These are phyloP conservation scores for Leishmania arabica DNA, from an alignment of 208 protist species.

Conservation along the genomic window DNA sequence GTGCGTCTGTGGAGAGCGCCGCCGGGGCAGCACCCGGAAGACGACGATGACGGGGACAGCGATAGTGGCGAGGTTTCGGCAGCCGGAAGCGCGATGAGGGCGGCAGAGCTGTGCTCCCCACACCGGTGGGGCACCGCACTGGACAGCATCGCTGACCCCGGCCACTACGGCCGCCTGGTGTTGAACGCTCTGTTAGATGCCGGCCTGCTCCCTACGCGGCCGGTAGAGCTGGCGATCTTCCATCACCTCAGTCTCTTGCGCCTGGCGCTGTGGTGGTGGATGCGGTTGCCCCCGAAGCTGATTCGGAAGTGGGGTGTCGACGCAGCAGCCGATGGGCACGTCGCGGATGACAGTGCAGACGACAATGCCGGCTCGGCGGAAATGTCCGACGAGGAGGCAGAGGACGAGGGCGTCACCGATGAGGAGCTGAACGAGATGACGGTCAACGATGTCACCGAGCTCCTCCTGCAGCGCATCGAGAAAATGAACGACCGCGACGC, in stretches of 20 bases:
- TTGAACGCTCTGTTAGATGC: slow-evolving; percentile 47
- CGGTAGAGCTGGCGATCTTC: slow-evolving; percentile 34
- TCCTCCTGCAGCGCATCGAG: slow-evolving; percentile 16
- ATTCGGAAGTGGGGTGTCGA: slow-evolving; percentile 50
- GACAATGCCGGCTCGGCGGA: slow-evolving; percentile 2
- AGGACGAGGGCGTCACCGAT: slow-evolving; percentile 27
- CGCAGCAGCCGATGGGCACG: slow-evolving; percentile 23
- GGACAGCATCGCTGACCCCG: slow-evolving; percentile 30
- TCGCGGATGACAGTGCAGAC: slow-evolving; percentile 19
- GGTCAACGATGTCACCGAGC: slow-evolving; percentile 19
- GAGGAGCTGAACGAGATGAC: slow-evolving; percentile 22
- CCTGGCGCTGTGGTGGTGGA: slow-evolving; percentile 68
- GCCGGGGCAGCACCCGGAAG: slow-evolving; percentile 13
- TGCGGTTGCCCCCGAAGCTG: slow-evolving; percentile 42
- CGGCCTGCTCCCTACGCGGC: slow-evolving; percentile 45
- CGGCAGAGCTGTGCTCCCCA: not conserved
- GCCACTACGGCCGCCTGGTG: slow-evolving; percentile 28
- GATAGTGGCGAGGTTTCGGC: not conserved
- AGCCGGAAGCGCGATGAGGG: not conserved
- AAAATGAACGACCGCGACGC: not conserved
- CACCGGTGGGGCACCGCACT: slow-evolving; percentile 28
- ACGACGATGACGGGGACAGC: not conserved
- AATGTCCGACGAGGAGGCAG: slow-evolving; percentile 8
- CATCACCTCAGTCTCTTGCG: slow-evolving; percentile 41
- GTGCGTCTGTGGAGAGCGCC: slow-evolving; percentile 22